These are phyloP conservation scores for Didymosphaeria variabile DNA, from an alignment of 2,329 filamentous ascomycete species.

Conservation along the genomic window DNA sequence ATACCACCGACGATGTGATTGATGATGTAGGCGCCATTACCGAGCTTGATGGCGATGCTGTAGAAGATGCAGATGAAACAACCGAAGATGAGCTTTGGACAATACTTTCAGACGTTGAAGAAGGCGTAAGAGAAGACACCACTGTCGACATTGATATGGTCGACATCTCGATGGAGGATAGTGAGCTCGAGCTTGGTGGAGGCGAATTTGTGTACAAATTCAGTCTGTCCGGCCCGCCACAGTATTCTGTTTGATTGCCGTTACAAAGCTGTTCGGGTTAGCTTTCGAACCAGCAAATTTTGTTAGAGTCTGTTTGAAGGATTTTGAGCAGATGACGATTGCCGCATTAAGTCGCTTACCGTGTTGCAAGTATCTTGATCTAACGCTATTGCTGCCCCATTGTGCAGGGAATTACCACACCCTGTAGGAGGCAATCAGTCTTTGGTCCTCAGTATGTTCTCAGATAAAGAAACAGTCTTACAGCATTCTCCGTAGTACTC, in stretches of 20 bases:
- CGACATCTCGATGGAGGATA: not conserved
- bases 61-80: not conserved
- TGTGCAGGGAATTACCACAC: constrained; percentile 27
- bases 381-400: constrained; percentile 21
- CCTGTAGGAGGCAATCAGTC: constrained; percentile 17
- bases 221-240: constrained; percentile 18
- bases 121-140: not conserved
- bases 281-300: not conserved
- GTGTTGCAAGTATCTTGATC: constrained; percentile 44
- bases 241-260: constrained; percentile 35
- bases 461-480: constrained; percentile 14
- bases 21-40: too few relatives aligned
- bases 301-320: not conserved
- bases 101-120: not conserved
- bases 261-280: constrained; percentile 27
- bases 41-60: not conserved
- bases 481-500: constrained; percentile 33
- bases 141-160: not conserved
- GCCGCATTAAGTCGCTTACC: constrained; percentile 30
- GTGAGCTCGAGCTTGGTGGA: not conserved
- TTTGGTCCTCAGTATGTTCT: not conserved
- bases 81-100: not conserved
- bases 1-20: too few relatives aligned
- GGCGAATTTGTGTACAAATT: constrained; percentile 16
- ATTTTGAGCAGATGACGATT: not conserved